Conservation (phyloP, 768 basidiomycete genomes). For the Pulveroboletus sp. region DNA sequence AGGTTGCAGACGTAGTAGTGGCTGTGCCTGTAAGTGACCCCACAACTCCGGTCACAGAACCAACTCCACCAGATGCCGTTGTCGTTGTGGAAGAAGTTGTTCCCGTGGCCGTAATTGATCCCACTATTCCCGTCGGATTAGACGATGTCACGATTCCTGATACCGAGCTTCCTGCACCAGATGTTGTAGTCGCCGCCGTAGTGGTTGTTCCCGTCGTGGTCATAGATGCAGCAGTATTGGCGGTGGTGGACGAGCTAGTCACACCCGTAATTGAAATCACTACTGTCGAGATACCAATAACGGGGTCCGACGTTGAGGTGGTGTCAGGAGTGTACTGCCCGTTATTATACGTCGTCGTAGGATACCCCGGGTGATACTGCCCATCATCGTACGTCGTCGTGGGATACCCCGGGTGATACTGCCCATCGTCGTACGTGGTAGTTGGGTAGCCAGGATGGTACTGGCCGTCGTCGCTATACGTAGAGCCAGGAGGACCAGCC, state of each 20-base stretch:
- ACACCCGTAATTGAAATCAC: not conserved
- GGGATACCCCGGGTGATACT: slow-evolving; percentile 19
- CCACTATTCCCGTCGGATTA: not conserved
- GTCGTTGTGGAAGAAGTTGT: not conserved
- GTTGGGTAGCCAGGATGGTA: slow-evolving; percentile 4
- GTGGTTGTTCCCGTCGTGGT: too few species aligned
- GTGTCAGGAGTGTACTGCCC: slow-evolving; percentile 6
- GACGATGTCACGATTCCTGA: slow-evolving; percentile 1
- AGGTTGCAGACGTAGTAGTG: not conserved
- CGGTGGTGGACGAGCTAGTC: not conserved
- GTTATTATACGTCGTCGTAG: slow-evolving; percentile 19
- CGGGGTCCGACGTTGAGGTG: not conserved
- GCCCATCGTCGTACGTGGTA: slow-evolving; percentile 5
- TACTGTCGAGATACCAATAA: not conserved
- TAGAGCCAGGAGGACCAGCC: not conserved
- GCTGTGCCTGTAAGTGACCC: not conserved
- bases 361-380: slow-evolving; percentile 17
- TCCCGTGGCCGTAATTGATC: not conserved
- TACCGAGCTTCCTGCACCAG: not conserved
- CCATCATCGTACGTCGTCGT: slow-evolving; percentile 13
- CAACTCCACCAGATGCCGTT: not conserved
- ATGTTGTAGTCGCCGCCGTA: not conserved
- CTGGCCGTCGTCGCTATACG: slow-evolving; percentile 13
- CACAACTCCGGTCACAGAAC: not conserved
- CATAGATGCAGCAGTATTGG: not conserved